phyloP scores from a whole-genome alignment of 2,329 filamentous ascomycete species.

The Aspergillus felis region DNA sequence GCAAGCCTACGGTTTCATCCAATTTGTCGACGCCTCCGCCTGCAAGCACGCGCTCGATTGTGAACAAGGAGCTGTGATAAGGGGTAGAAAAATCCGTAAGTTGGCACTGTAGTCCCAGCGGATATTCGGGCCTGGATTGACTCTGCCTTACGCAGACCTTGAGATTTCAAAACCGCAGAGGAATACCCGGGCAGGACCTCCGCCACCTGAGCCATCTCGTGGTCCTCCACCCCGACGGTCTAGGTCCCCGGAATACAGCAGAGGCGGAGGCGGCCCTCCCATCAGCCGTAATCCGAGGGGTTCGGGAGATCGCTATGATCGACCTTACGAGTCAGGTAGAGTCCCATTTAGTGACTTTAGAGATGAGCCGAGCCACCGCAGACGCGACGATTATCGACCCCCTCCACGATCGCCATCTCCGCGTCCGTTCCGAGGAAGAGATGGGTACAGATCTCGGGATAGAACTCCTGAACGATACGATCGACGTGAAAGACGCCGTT shows the following conservation, averaged over 20 bases:
- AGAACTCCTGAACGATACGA: conserved; percentile 50
- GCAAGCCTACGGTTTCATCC: conserved; percentile 93
- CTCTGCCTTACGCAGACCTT: conserved; percentile 20
- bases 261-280: conserved; percentile 39
- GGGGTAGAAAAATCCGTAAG: conserved; percentile 92
- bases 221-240: conserved; percentile 50
- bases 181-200: conserved; percentile 58
- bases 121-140: conserved; percentile 1
- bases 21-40: conserved; percentile 75
- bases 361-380: conserved; percentile 44
- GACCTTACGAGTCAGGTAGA: conserved; percentile 32
- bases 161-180: conserved; percentile 78
- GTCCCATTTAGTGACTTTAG: conserved; percentile 47
- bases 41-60: conserved; percentile 70
- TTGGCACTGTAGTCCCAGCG: conserved; percentile 10
- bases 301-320: conserved; percentile 44
- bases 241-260: conserved; percentile 59
- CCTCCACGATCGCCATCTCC: conserved; percentile 56
- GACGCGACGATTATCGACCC: conserved; percentile 64
- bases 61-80: conserved; percentile 75
- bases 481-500: conserved; percentile 57
- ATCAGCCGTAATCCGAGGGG: conserved; percentile 28
- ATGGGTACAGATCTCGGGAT: conserved; percentile 55
- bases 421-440: conserved; percentile 56
- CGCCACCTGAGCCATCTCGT: conserved; percentile 35